These are phyloP conservation scores for Conoideocrella luteorostrata DNA, from an alignment of 2,329 filamentous ascomycete species.

Conservation along the genomic window DNA sequence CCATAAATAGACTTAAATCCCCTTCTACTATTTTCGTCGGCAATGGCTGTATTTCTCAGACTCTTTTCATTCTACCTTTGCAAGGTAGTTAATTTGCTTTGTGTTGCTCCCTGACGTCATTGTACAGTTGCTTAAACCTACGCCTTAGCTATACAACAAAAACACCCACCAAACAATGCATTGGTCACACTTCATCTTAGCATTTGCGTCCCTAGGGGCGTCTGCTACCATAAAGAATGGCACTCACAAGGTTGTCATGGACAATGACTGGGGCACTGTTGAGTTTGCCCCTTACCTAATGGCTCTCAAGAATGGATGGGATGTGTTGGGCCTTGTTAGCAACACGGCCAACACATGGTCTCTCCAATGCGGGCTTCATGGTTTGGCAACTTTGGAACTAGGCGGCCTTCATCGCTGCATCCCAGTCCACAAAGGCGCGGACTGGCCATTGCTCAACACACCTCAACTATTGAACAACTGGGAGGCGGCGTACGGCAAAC, in stretches of 20 bases:
- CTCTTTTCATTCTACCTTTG: too few relatives aligned
- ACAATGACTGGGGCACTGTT: background rate
- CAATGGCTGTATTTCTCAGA: too few relatives aligned
- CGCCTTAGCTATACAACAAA: too few relatives aligned
- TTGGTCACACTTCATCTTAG: too few relatives aligned
- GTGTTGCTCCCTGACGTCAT: too few relatives aligned
- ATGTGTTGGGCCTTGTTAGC: constrained; percentile 33
- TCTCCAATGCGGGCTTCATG: constrained; percentile 37
- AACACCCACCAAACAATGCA: too few relatives aligned
- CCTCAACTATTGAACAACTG: constrained; percentile 36
- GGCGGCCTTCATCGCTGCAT: constrained; percentile 38
- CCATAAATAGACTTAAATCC: too few relatives aligned
- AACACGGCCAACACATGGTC: constrained; percentile 41
- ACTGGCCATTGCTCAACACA: constrained; percentile 41
- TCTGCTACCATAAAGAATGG: too few relatives aligned
- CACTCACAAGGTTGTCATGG: background rate
- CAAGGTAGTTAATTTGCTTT: too few relatives aligned
- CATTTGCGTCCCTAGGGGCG: too few relatives aligned
- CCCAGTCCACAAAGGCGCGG: constrained; percentile 38
- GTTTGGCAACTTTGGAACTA: constrained; percentile 37
- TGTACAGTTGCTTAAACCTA: too few relatives aligned
- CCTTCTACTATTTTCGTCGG: too few relatives aligned
- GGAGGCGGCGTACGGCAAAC: constrained; percentile 26
- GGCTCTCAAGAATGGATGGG: constrained; percentile 35
- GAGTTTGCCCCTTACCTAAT: constrained; percentile 27